Evolutionary conservation across 495 filamentous ascomycete species (phyloP), one percentile per base, ranked within the genome.

Genomic region (Tuber umbilicatum): DNA sequence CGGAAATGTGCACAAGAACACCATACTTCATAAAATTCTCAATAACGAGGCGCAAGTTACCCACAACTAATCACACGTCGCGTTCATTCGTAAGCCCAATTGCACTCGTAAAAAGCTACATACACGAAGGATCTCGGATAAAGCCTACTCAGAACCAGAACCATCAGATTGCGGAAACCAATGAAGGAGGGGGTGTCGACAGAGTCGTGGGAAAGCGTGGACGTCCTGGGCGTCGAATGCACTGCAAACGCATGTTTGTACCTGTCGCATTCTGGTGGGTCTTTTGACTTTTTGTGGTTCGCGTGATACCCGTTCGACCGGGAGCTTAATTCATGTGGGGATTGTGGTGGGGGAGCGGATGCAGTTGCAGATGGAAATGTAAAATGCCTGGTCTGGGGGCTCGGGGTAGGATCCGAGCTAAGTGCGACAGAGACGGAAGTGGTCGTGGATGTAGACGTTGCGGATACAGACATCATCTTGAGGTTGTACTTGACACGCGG

Each of bases 91-190:
- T 76, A 64, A 64, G 55, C 55, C 55, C 27, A 64, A 64, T 64
- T 35, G 55, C 55, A 35, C 55, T 35, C 55, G 55, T 31, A 64
- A 64, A 64, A 35, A 16, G 55, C 16, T 35, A 19, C 55, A 64
- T 14, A 64, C 55, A 35, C 55, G 55, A 64, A 23, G 47, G 43
- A n/a, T 16, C 35, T 19, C 19, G 40, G 16, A 21, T 21, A 37
- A 67, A 31, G 80, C 85, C 60, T 87, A 95, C 93, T 89, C 71
- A 97, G 84, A 50, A 97, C 92, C 76, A 98, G 90, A 19, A 97
- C 92, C 94, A 97, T 97, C 69, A 99, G 86, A 79, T 99, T 99
- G 43, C 94, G 87, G 80, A 99, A 98, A 0, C 95, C 95, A 64
- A 97, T 83, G 82, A 97, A 98, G 81, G 92, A 97, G 35, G 94